Evolutionary conservation across 2,329 filamentous ascomycete genomes (phyloP).

Genomic region (Trichoderma simmonsii): DNA sequence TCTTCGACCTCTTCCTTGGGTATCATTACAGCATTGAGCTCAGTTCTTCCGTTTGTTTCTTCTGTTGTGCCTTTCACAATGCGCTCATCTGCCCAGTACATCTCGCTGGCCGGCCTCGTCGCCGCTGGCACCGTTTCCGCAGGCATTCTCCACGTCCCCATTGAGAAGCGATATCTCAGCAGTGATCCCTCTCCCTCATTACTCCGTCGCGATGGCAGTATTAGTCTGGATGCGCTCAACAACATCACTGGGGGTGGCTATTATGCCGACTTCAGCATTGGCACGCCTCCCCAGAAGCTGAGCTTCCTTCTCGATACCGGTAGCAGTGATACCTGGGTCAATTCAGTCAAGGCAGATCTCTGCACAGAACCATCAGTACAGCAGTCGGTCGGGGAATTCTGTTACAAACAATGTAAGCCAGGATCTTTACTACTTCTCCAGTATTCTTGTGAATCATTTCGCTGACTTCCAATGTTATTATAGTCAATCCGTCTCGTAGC

Average conservation of each 20-base stretch:
- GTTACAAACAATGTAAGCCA: conserved; percentile 26
- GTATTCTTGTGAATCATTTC: neutral
- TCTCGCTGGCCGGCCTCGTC: conserved; percentile 18
- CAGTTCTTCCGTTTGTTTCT: neutral
- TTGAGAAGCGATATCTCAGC: conserved; percentile 18
- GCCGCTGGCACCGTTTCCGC: conserved; percentile 21
- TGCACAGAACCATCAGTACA: conserved; percentile 48
- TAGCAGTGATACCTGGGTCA: conserved; percentile 61
- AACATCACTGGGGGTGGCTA: conserved; percentile 55
- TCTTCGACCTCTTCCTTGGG: neutral
- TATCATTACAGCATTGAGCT: neutral
- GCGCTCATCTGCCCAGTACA: neutral
- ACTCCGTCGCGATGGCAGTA: conserved; percentile 27
- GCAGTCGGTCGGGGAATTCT: conserved; percentile 32
- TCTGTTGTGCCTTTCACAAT: neutral
- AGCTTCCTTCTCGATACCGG: conserved; percentile 60
- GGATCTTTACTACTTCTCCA: neutral
- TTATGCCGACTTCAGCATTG: conserved; percentile 55
- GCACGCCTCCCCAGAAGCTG: conserved; percentile 55
- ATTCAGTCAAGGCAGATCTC: conserved; percentile 55
- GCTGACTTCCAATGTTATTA: neutral
- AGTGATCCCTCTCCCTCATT: conserved; percentile 19
- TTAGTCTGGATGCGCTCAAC: conserved; percentile 45
- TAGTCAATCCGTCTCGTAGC: conserved; percentile 44
- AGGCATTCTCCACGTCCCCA: conserved; percentile 24